phyloP scores from a whole-genome alignment of 305 asterid genomes.

The Fraxinus floribunda region DNA sequence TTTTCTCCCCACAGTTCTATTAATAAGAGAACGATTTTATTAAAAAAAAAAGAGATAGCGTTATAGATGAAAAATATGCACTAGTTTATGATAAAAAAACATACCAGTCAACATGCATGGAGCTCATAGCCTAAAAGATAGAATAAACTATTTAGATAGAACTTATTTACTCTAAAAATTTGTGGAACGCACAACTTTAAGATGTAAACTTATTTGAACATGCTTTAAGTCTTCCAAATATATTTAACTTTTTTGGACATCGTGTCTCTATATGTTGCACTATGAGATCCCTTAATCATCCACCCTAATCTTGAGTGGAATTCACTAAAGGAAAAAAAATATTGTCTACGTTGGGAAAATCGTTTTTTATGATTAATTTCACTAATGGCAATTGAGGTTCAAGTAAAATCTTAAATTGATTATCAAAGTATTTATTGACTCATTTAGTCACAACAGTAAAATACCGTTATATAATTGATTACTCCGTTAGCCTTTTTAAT shows the following conservation, averaged over 20 bases:
- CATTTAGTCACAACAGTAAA: background rate
- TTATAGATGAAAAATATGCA: background rate
- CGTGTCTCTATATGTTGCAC: background rate
- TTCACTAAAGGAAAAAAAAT: no score
- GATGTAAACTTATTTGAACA: background rate
- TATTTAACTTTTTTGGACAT: no score
- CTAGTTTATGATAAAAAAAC: no score
- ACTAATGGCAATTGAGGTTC: background rate
- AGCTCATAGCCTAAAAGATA: background rate
- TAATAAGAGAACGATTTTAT: no score
- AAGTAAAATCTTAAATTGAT: background rate
- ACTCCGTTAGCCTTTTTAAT: no score
- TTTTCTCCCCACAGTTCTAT: no score
- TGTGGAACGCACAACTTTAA: background rate
- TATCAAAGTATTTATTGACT: no score
- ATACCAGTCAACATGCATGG: background rate
- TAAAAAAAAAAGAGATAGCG: no score
- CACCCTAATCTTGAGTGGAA: no score
- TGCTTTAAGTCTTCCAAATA: background rate
- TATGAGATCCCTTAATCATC: background rate
- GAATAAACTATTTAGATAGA: background rate
- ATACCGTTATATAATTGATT: background rate
- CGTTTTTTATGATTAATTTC: no score
- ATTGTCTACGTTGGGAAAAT: no score
- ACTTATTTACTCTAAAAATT: no score